Base-by-base conservation (phyloP, 1,284 basidiomycete genomes). In the Trichosporon coremiiforme region DNA sequence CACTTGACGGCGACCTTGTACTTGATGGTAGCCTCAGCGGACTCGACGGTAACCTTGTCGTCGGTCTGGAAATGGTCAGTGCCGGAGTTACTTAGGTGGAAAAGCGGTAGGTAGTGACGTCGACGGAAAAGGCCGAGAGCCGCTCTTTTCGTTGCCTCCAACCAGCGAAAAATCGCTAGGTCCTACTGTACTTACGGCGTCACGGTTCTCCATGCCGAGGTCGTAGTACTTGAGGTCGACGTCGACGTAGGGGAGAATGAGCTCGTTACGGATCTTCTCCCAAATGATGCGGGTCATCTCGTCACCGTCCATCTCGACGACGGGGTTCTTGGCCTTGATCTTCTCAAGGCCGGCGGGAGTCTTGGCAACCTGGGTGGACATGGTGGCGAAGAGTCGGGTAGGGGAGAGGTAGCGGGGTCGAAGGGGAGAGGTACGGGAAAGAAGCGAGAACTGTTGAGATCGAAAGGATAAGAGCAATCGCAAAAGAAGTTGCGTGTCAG, bases 161-260 rank as follows among this genome's bases (percentile, higher is more conserved):
- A 35, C 33, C 64, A 41, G 41, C 41, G 15, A 45, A 45, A 45
- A 45, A 45, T 65, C 29, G 29, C 31, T 47, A 20, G 41, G 29
- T 66, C 15, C 29, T 22, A 12, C 47, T 9, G 10, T 6, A 83
- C 89, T 68, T 76, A 93, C 92, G 77, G 90, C 87, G 84, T 97
- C 94, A 72, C 95, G 91, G 85, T 91, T 87, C 85, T 95, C 93
- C 77, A 98, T 88, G 38, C 95, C 95, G 60, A 99, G 88, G 85
- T 99, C 96, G 84, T 90, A 98, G 87, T 98, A 99, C 85, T 98
- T 98, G 87, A 98, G 93, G 80, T 99, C 93, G 55, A 99, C 86
- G 85, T 95, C 88, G 68, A 99, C 86, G 84, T 95, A 98, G 9
- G 96, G 96, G 66, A 98, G 87, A 79, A 99, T 96, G 78, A 98